A percentile compares a stretch with the other conserved stretches of the same genome.
phyloP scores from a whole-genome alignment of 768 basidiomycete genomes.

The Rhodotorula diobovata region DNA sequence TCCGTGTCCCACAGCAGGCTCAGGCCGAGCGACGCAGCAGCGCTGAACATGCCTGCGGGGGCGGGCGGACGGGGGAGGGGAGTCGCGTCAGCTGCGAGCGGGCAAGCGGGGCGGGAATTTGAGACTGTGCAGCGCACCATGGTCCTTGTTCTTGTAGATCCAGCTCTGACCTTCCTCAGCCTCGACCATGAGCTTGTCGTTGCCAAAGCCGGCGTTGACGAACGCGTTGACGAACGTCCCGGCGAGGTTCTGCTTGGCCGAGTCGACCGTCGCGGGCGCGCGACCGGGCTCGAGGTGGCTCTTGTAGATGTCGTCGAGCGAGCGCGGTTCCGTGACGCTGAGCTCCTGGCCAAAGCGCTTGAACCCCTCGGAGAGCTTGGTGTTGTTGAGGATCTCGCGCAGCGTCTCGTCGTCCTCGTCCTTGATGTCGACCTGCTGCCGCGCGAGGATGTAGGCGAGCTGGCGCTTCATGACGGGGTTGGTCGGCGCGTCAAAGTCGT shows the following conservation, averaged over 20 bases:
- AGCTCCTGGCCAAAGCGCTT: conserved; percentile 88
- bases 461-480: conserved; percentile 95
- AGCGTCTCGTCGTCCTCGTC: conserved; percentile 79
- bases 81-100: too few relatives aligned
- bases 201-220: conserved; percentile 96
- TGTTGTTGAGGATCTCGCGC: conserved; percentile 78
- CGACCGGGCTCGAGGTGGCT: conserved; percentile 86
- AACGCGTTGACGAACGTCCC: conserved; percentile 98
- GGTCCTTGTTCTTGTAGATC: conserved; percentile 99
- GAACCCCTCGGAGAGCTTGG: conserved; percentile 76
- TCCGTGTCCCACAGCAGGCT: conserved; percentile 95
- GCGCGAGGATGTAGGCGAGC: conserved; percentile 86
- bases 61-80: background rate
- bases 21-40: conserved; percentile 87
- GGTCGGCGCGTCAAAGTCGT: conserved; percentile 82
- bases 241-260: conserved; percentile 87
- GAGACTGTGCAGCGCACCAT: conserved; percentile 55
- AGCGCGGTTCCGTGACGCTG: conserved; percentile 81
- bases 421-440: conserved; percentile 84
- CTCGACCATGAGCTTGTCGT: conserved; percentile 96
- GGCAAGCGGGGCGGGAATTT: too few relatives aligned
- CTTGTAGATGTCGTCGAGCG: conserved; percentile 95
- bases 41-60: conserved; percentile 80
- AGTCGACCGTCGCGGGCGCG: conserved; percentile 75
- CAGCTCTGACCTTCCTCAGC: conserved; percentile 94